Conservation (phyloP, 1,284 basidiomycete species). For the Pseudozyma sp. region DNA sequence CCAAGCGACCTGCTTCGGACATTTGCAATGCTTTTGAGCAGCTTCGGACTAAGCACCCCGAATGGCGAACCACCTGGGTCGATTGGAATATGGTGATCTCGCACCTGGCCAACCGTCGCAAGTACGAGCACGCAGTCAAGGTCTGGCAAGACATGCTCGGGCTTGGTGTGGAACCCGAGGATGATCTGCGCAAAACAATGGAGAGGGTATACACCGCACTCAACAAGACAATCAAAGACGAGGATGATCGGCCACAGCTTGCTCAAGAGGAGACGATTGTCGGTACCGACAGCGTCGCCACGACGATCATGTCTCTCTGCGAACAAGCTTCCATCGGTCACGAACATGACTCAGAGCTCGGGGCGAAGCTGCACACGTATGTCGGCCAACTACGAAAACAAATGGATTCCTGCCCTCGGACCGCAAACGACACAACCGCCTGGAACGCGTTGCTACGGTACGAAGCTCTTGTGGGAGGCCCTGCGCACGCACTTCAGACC, state of each 20-base stretch:
- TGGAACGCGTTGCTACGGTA: constrained; percentile 42
- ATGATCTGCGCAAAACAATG: constrained; percentile 23
- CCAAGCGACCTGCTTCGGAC: constrained; percentile 2
- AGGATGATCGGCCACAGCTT: constrained; percentile 8
- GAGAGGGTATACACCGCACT: constrained; percentile 7
- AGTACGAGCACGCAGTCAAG: constrained; percentile 14
- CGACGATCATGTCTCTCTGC: constrained; percentile 22
- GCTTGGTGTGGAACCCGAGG: constrained; percentile 6
- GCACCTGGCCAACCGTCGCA: constrained; percentile 7
- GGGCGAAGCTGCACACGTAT: constrained; percentile 10
- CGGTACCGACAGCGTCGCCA: constrained; percentile 20
- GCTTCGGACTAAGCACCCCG: constrained; percentile 25
- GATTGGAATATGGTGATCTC: constrained; percentile 47
- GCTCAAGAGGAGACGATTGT: neutral
- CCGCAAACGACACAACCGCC: constrained; percentile 9
- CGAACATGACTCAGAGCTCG: neutral
- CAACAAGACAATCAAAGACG: constrained; percentile 10
- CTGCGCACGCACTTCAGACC: constrained; percentile 25
- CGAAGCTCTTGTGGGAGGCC: constrained; percentile 19
- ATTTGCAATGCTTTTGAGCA: constrained; percentile 15
- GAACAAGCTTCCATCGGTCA: neutral
- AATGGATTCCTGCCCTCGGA: neutral
- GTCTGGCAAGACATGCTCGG: constrained; percentile 25
- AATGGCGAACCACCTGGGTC: constrained; percentile 34
- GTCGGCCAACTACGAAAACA: constrained; percentile 17